These are phyloP conservation scores for Penicillium pancosmium DNA, from an alignment of 495 filamentous ascomycete genomes.

Conservation along the genomic window DNA sequence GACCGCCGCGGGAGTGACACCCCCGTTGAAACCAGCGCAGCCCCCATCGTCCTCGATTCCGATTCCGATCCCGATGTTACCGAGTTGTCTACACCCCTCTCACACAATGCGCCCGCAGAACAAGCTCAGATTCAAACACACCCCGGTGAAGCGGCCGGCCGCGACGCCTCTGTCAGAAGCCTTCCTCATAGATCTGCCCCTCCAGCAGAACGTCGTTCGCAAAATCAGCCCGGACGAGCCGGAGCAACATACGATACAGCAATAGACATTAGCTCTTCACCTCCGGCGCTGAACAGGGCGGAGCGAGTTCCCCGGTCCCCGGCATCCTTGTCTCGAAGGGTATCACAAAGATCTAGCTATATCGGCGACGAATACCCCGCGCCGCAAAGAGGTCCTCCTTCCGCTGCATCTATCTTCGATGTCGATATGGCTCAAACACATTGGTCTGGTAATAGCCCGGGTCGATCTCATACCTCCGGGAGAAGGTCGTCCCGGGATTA, in stretches of 20 bases:
- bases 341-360: not conserved
- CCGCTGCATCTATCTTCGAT: not conserved
- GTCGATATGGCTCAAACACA: not conserved
- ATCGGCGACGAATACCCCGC: not conserved
- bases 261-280: constrained; percentile 43
- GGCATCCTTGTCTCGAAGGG: not conserved
- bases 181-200: constrained; percentile 24
- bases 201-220: not conserved
- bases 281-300: constrained; percentile 7
- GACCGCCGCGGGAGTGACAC: not conserved
- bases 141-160: constrained; percentile 24
- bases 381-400: not conserved
- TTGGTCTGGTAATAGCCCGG: not conserved
- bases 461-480: not conserved
- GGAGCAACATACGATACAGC: constrained; percentile 40
- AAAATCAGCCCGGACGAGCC: constrained; percentile 1
- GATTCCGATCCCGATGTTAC: not conserved
- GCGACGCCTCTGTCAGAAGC: not conserved
- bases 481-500: not conserved
- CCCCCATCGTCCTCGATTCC: constrained; percentile 1
- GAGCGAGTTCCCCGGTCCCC: not conserved
- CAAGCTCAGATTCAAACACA: not conserved
- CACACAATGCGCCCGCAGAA: not conserved
- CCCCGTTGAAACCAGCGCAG: not conserved
- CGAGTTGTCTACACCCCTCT: not conserved